A percentile compares a stretch with the other conserved stretches of the same genome.
Evolutionary conservation across 768 basidiomycete genomes (phyloP).

Genomic region (Paxillus involutus): DNA sequence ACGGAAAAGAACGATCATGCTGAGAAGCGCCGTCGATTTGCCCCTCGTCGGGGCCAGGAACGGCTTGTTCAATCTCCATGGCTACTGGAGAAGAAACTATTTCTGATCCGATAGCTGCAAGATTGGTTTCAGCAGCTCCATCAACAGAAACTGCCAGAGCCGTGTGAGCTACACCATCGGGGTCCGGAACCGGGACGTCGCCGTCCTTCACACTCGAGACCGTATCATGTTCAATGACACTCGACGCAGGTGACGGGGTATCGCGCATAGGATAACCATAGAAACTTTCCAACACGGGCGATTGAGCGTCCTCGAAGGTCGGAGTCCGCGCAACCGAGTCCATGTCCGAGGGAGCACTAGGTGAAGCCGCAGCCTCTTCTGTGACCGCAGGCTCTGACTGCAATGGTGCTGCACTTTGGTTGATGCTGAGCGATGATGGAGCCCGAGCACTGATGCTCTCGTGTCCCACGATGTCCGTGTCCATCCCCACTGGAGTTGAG

Average conservation of each 20-base stretch:
- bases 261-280: slow-evolving; percentile 23
- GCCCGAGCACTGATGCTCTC: background rate
- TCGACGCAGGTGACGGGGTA: slow-evolving; percentile 29
- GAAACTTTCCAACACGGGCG: slow-evolving; percentile 24
- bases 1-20: background rate
- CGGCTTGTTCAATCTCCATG: background rate
- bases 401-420: background rate
- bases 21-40: background rate
- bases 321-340: slow-evolving; percentile 25
- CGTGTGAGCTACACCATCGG: background rate
- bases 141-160: background rate
- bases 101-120: background rate
- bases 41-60: background rate
- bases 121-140: background rate
- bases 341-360: slow-evolving; percentile 27
- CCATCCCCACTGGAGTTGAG: background rate
- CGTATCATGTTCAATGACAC: slow-evolving; percentile 22
- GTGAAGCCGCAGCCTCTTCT: slow-evolving; percentile 18
- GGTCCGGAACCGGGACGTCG: background rate
- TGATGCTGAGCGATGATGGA: slow-evolving; percentile 11
- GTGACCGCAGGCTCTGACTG: background rate
- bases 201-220: slow-evolving; percentile 12
- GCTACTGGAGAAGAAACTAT: background rate
- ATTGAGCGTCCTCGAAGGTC: slow-evolving; percentile 15
- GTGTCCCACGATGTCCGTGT: background rate